phyloP scores from a whole-genome alignment of 2,329 filamentous ascomycete species.

The Penicillium sp. region DNA sequence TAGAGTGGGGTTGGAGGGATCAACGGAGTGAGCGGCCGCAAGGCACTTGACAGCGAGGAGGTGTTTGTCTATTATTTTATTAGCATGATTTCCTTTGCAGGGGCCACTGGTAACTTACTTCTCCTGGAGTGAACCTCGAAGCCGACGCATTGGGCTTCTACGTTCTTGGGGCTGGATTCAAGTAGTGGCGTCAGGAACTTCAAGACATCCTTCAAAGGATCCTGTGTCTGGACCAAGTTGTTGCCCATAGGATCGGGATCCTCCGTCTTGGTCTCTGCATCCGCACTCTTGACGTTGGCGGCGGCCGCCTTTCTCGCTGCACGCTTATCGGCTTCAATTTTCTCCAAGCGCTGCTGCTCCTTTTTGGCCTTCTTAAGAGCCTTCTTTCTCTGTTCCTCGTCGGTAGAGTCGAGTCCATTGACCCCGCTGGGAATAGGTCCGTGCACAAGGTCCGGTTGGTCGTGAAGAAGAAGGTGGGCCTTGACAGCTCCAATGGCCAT shows the following conservation, averaged over 20 bases:
- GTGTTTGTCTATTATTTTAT: conserved; percentile 65
- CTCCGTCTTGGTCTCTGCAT: conserved; percentile 70
- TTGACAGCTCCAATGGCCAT: conserved; percentile 77
- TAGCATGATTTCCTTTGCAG: conserved; percentile 8
- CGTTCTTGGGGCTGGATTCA: conserved; percentile 73
- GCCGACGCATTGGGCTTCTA: conserved; percentile 76
- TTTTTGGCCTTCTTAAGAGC: conserved; percentile 86
- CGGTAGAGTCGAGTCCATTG: conserved; percentile 48
- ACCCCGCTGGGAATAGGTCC: conserved; percentile 56
- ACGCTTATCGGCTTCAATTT: conserved; percentile 75
- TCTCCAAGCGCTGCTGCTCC: conserved; percentile 68
- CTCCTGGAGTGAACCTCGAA: conserved; percentile 86
- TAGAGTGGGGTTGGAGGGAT: conserved; percentile 66
- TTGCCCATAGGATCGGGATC: conserved; percentile 83
- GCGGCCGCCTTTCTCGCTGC: conserved; percentile 75
- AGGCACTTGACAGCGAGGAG: conserved; percentile 83
- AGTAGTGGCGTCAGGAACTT: conserved; percentile 80
- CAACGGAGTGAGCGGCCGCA: conserved; percentile 65
- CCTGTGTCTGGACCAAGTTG: conserved; percentile 73
- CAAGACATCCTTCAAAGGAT: conserved; percentile 80
- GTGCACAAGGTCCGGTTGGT: conserved; percentile 65
- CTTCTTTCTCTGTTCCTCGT: conserved; percentile 72
- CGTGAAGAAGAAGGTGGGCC: conserved; percentile 74
- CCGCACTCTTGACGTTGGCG: conserved; percentile 55
- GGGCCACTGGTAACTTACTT: conserved; percentile 55